Base-by-base conservation (phyloP, 345 rosid species). In the Arabidopsis suecica region DNA sequence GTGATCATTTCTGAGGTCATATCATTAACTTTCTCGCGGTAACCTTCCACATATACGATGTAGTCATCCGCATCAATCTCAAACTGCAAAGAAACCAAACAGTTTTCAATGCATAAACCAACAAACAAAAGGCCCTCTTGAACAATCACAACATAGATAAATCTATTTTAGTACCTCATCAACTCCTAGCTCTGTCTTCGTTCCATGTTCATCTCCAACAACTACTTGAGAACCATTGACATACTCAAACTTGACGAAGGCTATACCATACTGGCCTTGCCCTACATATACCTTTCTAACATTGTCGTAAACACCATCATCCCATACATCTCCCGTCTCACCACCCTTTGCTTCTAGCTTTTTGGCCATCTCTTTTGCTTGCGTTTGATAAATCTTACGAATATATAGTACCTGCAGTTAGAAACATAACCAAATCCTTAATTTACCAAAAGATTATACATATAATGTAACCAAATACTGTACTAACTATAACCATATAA, bases 41-140 rank as follows among this genome's bases (percentile, higher is more conserved):
- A 76, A 71, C 54, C 81, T 64, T 65, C 71, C 5, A 72, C 76
- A 1, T 38, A 78, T 4, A 50, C 41, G 62, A 78, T 78, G 53
- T 71, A 78, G 51, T 78, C 81, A 33, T 65, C 77, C 2, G 5
- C 20, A 41, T 77, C 80, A 33, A 76, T 55, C 79, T 30, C 74
- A 42, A 76, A 69, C 79, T 69, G 20, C 34, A 20, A 66, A 49
- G 18, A 37, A 40, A 2, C 5, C 6, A 13, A 14, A 45, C 4
- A 14, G 2, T 14, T 6, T 0, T 45, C 49, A 6, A 5, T 44
- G 6, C 47, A 4, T 2, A 59, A 48, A 71, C 36, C 3, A 22
- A 22, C 37, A 23, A 71, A 47, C 6, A 42, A 71, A 42, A 30
- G 16, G 16, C 32, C 11, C 32, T 38, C 47, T 49, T 61, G 13